Conservation (phyloP, 495 filamentous ascomycete species). For the Aspergillus funiculosus region DNA sequence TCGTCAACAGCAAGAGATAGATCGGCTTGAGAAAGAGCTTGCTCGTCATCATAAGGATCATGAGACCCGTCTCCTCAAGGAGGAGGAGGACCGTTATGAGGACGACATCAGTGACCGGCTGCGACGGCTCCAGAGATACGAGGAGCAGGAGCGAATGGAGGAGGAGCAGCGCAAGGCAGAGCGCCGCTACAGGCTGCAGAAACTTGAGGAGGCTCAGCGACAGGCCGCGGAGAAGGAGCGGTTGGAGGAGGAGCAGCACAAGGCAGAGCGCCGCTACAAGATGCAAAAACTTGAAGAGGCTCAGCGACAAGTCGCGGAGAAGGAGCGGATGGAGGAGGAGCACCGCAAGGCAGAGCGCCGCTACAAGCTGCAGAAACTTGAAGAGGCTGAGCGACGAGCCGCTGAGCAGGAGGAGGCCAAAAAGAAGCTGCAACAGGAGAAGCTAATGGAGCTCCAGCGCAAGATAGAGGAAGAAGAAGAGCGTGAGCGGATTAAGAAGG, state of each 20-base stretch:
- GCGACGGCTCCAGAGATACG: constrained; percentile 28
- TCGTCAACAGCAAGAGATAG: constrained; percentile 42
- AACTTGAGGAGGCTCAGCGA: constrained; percentile 29
- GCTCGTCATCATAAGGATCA: constrained; percentile 27
- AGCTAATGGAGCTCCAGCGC: constrained; percentile 31
- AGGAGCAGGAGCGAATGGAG: constrained; percentile 29
- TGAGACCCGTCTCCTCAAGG: constrained; percentile 24
- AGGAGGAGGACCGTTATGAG: constrained; percentile 36
- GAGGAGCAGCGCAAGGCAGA: constrained; percentile 31
- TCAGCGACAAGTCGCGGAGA: too few relatives aligned
- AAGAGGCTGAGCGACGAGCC: constrained; percentile 30
- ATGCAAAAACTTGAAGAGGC: constrained; percentile 42
- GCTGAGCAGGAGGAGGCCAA: constrained; percentile 23
- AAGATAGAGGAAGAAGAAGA: constrained; percentile 42
- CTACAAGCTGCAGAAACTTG: constrained; percentile 28
- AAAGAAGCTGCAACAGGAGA: constrained; percentile 18
- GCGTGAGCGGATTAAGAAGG: constrained; percentile 33
- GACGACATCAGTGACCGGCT: constrained; percentile 33
- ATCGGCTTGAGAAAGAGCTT: constrained; percentile 41
- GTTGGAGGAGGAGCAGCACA: constrained; percentile 15
- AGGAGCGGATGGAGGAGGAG: constrained; percentile 29
- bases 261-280: constrained; percentile 32
- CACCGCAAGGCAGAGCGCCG: constrained; percentile 27
- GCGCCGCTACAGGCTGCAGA: constrained; percentile 25
- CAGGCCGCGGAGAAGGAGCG: constrained; percentile 25